Conservation (phyloP, 2,329 filamentous ascomycete genomes). For the Blastomyces silverae region DNA sequence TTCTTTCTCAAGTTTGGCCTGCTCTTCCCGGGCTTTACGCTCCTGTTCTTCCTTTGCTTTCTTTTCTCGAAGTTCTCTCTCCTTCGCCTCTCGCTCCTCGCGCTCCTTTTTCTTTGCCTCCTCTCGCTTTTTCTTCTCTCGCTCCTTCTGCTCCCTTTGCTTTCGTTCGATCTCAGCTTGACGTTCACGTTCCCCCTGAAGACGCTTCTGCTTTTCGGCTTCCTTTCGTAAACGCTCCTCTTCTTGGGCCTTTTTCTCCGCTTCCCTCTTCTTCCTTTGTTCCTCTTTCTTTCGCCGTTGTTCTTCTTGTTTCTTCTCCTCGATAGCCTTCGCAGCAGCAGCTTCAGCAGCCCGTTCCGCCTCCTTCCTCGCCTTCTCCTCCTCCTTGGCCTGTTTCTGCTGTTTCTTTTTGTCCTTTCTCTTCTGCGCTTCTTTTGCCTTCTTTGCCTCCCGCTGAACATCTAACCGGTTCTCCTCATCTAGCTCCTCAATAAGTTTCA, state of each 20-base stretch:
- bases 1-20: constrained; percentile 51
- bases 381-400: constrained; percentile 82
- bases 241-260: constrained; percentile 81
- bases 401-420: constrained; percentile 88
- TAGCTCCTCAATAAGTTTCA: constrained; percentile 83
- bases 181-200: constrained; percentile 77
- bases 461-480: constrained; percentile 74
- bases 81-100: constrained; percentile 53
- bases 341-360: constrained; percentile 87
- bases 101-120: constrained; percentile 71
- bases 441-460: constrained; percentile 79
- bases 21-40: constrained; percentile 42
- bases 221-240: constrained; percentile 81
- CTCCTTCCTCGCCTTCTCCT: constrained; percentile 80
- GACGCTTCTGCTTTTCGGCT: constrained; percentile 68
- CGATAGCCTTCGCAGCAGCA: constrained; percentile 64
- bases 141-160: constrained; percentile 68
- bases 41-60: constrained; percentile 59
- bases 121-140: constrained; percentile 69
- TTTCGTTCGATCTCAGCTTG: constrained; percentile 83
- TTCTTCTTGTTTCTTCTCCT: constrained; percentile 74
- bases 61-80: constrained; percentile 67
- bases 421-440: constrained; percentile 87
- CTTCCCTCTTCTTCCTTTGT: constrained; percentile 83
- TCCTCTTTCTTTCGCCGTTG: constrained; percentile 77